Evolutionary conservation across 768 basidiomycete species (phyloP).

Genomic region (Tulasnella sp.): DNA sequence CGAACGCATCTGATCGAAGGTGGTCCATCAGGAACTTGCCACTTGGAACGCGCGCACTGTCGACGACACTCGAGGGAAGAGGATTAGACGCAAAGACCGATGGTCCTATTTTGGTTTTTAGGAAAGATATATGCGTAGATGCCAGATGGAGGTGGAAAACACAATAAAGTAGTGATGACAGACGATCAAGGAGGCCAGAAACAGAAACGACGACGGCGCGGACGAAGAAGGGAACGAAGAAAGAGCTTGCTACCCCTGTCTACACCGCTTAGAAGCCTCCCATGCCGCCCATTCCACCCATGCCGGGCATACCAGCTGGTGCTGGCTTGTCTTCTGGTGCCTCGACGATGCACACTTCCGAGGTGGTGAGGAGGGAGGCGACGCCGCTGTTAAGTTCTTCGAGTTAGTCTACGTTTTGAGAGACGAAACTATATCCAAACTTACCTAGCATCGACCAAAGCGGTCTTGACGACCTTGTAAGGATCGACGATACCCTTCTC

Average conservation of each 20-base stretch:
- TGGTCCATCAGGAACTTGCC: too few relatives aligned
- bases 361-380: constrained; percentile 88
- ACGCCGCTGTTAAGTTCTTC: constrained; percentile 55
- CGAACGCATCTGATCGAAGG: too few relatives aligned
- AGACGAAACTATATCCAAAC: too few relatives aligned
- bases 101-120: not conserved
- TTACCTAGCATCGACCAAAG: constrained; percentile 68
- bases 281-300: constrained; percentile 56
- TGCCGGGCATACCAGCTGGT: constrained; percentile 48
- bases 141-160: not conserved
- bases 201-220: not conserved
- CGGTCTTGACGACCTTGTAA: constrained; percentile 73
- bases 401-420: not conserved
- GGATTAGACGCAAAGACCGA: not conserved
- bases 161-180: not conserved
- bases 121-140: not conserved
- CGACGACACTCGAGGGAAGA: not conserved
- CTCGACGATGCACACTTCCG: constrained; percentile 88
- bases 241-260: not conserved
- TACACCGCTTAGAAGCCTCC: constrained; percentile 38
- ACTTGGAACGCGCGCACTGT: not conserved
- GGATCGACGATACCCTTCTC: constrained; percentile 92
- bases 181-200: not conserved
- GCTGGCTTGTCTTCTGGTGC: constrained; percentile 70
- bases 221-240: not conserved